Conservation (phyloP, 2,329 filamentous ascomycete species). For the Botrytis squamosa region DNA sequence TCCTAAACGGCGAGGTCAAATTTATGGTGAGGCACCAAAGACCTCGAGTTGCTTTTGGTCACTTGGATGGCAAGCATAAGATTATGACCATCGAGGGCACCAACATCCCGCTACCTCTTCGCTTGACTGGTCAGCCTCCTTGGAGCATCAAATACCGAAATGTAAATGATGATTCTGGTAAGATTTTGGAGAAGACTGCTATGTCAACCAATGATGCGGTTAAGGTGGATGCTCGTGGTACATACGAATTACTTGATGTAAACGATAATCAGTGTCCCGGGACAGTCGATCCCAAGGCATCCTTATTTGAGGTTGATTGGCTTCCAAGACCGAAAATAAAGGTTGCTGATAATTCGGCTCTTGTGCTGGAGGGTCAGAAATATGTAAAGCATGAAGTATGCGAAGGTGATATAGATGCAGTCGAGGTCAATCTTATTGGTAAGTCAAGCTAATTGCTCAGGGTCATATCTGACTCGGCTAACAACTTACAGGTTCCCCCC, state of each 20-base stretch:
- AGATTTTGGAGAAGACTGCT: slow-evolving; percentile 47
- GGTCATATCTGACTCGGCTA: neutral
- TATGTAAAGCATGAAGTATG: slow-evolving; percentile 81
- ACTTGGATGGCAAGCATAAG: slow-evolving; percentile 75
- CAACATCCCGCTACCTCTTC: slow-evolving; percentile 72
- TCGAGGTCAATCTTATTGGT: slow-evolving; percentile 79
- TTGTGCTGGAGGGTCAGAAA: slow-evolving; percentile 52
- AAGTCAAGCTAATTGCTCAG: slow-evolving; percentile 39
- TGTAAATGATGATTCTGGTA: slow-evolving; percentile 50
- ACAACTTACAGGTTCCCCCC: slow-evolving; percentile 62
- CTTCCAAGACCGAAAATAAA: slow-evolving; percentile 74
- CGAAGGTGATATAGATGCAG: slow-evolving; percentile 87
- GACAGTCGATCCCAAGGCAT: slow-evolving; percentile 69
- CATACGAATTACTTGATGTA: slow-evolving; percentile 77
- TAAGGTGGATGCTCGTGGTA: slow-evolving; percentile 64
- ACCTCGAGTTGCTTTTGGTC: slow-evolving; percentile 81
- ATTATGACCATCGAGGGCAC: slow-evolving; percentile 76
- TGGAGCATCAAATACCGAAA: slow-evolving; percentile 81
- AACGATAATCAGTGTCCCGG: slow-evolving; percentile 80
- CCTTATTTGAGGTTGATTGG: slow-evolving; percentile 79
- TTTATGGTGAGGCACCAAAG: slow-evolving; percentile 86
- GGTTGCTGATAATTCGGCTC: slow-evolving; percentile 62
- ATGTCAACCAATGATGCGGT: slow-evolving; percentile 66
- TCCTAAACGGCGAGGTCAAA: slow-evolving; percentile 79
- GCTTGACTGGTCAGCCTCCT: slow-evolving; percentile 80